A percentile compares a stretch with the other conserved stretches of the same genome.
phyloP scores from a whole-genome alignment of 2,329 filamentous ascomycete species.

The Malbranchea zuffiana region DNA sequence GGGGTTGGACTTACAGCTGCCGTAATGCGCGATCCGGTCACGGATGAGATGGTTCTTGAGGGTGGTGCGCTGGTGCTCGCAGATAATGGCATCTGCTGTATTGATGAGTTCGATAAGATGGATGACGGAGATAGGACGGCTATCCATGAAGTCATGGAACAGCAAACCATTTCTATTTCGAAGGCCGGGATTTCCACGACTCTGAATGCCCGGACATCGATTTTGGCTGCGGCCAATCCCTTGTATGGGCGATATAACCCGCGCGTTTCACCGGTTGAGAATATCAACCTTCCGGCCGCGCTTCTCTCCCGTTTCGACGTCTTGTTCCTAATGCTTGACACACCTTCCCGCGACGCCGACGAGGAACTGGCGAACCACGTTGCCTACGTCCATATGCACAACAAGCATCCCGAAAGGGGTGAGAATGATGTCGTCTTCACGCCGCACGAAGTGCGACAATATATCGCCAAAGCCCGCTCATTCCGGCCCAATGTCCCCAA shows the following conservation, averaged over 20 bases:
- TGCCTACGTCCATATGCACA: constrained; percentile 94
- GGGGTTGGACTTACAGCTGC: constrained; percentile 73
- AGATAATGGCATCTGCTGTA: constrained; percentile 73
- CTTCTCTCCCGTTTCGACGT: constrained; percentile 95
- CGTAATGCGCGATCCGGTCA: constrained; percentile 69
- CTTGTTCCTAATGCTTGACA: constrained; percentile 92
- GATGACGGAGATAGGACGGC: constrained; percentile 66
- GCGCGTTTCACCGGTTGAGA: constrained; percentile 91
- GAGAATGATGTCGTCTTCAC: constrained; percentile 65
- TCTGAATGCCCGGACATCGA: constrained; percentile 88
- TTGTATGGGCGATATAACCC: constrained; percentile 98
- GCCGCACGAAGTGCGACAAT: constrained; percentile 87
- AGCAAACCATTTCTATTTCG: constrained; percentile 73
- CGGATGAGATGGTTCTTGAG: constrained; percentile 67
- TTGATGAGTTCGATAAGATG: constrained; percentile 83
- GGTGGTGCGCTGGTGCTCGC: constrained; percentile 69
- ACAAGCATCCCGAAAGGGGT: constrained; percentile 71
- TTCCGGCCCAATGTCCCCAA: constrained; percentile 80
- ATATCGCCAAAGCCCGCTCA: constrained; percentile 82
- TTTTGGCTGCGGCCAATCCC: constrained; percentile 91
- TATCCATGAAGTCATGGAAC: constrained; percentile 81
- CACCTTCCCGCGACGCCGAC: constrained; percentile 76
- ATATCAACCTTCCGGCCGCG: constrained; percentile 97
- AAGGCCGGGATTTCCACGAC: constrained; percentile 95
- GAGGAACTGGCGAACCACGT: constrained; percentile 94